Evolutionary conservation across 768 basidiomycete species (phyloP).

Genomic region (Galerina sulciceps): DNA sequence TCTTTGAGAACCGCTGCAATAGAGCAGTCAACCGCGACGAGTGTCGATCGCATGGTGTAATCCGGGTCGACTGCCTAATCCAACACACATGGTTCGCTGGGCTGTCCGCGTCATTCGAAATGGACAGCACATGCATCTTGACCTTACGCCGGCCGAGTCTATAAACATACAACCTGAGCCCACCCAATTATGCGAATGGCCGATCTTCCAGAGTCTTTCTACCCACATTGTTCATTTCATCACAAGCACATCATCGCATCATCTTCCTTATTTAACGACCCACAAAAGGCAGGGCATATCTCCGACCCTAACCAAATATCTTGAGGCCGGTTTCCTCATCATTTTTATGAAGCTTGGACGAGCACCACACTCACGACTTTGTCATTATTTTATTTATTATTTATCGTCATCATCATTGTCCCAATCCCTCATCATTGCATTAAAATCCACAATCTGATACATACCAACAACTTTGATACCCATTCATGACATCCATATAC

Average conservation of each 20-base stretch:
- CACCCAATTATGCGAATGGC: neutral
- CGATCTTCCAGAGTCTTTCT: too few relatives aligned
- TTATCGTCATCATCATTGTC: too few relatives aligned
- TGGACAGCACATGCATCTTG: conserved; percentile 47
- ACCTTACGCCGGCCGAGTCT: conserved; percentile 41
- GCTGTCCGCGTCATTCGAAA: conserved; percentile 42
- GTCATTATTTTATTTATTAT: too few relatives aligned
- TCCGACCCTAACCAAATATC: too few relatives aligned
- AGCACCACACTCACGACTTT: too few relatives aligned
- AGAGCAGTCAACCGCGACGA: conserved; percentile 36
- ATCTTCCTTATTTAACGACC: neutral
- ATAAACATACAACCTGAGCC: neutral
- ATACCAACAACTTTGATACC: too few relatives aligned
- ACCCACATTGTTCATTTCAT: neutral
- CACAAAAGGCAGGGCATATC: too few relatives aligned
- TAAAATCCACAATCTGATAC: too few relatives aligned
- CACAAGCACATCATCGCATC: neutral
- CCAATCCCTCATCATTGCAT: too few relatives aligned
- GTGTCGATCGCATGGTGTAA: conserved; percentile 43
- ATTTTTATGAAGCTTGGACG: neutral
- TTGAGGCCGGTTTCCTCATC: neutral
- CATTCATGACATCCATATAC: too few relatives aligned
- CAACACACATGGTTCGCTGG: conserved; percentile 55
- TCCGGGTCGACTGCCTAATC: conserved; percentile 54
- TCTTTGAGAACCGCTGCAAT: conserved; percentile 52